Evolutionary conservation across 495 filamentous ascomycete species (phyloP).

Genomic region (Poronia punctata): DNA sequence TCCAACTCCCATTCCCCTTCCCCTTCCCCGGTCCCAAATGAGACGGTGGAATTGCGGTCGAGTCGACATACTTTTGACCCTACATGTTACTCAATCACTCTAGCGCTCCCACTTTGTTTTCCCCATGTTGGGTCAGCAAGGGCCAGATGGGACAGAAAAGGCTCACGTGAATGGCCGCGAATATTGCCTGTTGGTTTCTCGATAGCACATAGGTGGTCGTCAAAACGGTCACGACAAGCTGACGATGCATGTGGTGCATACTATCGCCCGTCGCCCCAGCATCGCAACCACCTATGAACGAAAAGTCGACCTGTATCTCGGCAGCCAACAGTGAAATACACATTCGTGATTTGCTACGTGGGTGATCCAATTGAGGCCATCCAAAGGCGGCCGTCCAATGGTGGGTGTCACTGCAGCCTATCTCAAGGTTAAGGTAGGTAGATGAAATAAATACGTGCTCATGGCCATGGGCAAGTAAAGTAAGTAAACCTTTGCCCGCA

Average conservation of each 20-base stretch:
- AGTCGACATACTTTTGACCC: no score
- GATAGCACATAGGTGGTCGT: neutral
- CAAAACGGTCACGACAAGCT: neutral
- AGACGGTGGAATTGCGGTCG: no score
- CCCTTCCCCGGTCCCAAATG: no score
- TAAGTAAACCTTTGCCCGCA: no score
- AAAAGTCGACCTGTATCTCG: neutral
- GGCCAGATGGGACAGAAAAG: no score
- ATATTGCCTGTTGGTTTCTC: neutral
- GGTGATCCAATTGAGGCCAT: no score
- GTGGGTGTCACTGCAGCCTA: slow-evolving; percentile 1
- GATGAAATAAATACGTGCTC: no score
- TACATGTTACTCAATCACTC: no score
- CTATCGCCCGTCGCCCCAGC: neutral
- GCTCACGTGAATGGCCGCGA: neutral
- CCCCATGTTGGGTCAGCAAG: neutral
- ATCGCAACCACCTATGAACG: neutral
- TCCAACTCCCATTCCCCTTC: no score
- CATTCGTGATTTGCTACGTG: neutral
- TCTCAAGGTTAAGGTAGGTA: no score
- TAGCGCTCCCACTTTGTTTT: neutral
- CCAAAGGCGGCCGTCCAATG: no score
- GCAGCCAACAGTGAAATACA: slow-evolving; percentile 1
- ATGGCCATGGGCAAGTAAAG: no score
- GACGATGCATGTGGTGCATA: neutral